A percentile compares a stretch with the other conserved stretches of the same genome.
phyloP scores from a whole-genome alignment of 2,329 filamentous ascomycete genomes.

The Neopestalotiopsis rosae region DNA sequence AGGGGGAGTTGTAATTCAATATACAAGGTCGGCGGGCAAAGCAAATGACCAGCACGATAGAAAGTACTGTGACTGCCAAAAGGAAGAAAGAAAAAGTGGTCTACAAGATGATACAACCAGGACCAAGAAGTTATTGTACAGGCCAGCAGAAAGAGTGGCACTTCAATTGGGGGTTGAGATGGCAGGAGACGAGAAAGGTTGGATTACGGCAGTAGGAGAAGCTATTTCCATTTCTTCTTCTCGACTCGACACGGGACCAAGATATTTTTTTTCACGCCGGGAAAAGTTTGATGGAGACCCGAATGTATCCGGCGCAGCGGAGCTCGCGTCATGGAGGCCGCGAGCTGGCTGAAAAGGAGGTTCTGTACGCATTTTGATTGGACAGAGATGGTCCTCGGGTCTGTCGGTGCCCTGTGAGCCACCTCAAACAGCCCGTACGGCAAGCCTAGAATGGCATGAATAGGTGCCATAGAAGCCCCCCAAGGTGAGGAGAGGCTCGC shows the following conservation, averaged over 20 bases:
- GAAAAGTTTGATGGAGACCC: constrained; percentile 18
- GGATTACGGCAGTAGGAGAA: constrained; percentile 17
- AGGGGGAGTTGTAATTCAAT: constrained; percentile 15
- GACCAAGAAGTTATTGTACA: constrained; percentile 35
- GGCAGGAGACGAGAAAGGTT: constrained; percentile 16
- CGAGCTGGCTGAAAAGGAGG: constrained; percentile 8
- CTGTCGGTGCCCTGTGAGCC: background rate
- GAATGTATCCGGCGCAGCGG: constrained; percentile 11
- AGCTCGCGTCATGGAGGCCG: constrained; percentile 13
- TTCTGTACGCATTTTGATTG: background rate
- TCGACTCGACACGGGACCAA: constrained; percentile 12
- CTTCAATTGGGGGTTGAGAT: constrained; percentile 26
- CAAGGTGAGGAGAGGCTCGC: constrained; percentile 1
- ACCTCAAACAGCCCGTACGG: background rate
- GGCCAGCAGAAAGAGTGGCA: constrained; percentile 30
- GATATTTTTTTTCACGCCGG: constrained; percentile 13
- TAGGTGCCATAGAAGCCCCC: background rate
- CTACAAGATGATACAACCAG: constrained; percentile 29
- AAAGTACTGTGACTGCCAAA: constrained; percentile 10
- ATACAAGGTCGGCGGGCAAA: constrained; percentile 16
- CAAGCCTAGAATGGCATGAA: background rate
- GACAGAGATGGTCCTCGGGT: background rate
- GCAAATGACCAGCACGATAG: constrained; percentile 17
- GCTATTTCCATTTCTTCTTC: constrained; percentile 14
- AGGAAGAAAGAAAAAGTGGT: constrained; percentile 21